Percentiles rank a stretch among this genome's conserved stretches.
These are phyloP conservation scores for Penicillium manginii DNA, from an alignment of 495 filamentous ascomycete genomes.

Conservation along the genomic window DNA sequence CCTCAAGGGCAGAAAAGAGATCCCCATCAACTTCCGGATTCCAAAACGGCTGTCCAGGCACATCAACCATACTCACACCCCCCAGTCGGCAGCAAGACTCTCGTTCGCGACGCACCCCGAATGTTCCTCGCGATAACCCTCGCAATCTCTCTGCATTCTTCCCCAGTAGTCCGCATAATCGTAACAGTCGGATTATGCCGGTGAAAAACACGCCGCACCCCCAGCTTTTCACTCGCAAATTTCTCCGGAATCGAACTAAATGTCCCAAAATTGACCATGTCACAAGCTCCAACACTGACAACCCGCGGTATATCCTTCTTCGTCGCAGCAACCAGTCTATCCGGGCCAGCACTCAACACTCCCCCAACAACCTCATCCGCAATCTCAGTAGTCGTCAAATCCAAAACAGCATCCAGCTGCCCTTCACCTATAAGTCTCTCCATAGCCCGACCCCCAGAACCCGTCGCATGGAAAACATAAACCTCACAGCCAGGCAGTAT, in stretches of 20 bases:
- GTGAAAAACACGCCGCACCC: constrained; percentile 43
- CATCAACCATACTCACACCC: constrained; percentile 55
- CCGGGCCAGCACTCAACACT: constrained; percentile 57
- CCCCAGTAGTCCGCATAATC: constrained; percentile 58
- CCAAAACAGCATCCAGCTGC: constrained; percentile 63
- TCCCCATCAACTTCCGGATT: constrained; percentile 49
- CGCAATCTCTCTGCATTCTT: constrained; percentile 59
- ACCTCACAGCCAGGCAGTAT: constrained; percentile 50
- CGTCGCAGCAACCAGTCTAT: constrained; percentile 57
- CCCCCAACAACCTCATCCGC: constrained; percentile 65
- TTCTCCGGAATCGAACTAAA: constrained; percentile 54
- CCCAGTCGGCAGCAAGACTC: constrained; percentile 60
- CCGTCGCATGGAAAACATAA: constrained; percentile 72
- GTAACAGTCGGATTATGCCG: constrained; percentile 70
- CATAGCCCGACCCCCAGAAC: constrained; percentile 67
- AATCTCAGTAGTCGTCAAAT: constrained; percentile 72
- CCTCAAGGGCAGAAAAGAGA: constrained; percentile 49
- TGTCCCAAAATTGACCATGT: constrained; percentile 73
- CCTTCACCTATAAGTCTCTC: constrained; percentile 60
- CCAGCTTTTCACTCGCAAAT: constrained; percentile 21
- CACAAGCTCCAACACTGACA: constrained; percentile 64
- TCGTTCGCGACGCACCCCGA: constrained; percentile 38
- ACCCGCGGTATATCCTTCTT: constrained; percentile 61
- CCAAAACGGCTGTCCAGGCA: constrained; percentile 41
- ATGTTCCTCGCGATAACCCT: constrained; percentile 57